Base-by-base conservation (phyloP, 139 green algal genomes). In the Chlorella sp. region DNA sequence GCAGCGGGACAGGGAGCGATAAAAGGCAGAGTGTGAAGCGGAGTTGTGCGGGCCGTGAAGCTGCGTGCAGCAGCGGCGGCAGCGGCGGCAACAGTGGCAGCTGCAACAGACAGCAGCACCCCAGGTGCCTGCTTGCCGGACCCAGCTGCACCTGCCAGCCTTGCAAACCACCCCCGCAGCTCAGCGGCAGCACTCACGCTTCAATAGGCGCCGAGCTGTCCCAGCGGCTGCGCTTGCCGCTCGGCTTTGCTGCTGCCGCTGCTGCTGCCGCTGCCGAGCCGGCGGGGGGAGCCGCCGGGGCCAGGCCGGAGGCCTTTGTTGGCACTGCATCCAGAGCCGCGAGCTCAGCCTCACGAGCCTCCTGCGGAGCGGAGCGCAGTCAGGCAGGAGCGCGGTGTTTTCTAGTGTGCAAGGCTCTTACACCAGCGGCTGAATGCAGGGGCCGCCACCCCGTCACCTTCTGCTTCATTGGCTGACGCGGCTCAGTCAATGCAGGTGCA, bases 171-270 rank as follows among this genome's bases (percentile, higher is more conserved):
- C n/a, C n/a, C n/a, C n/a, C n/a, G n/a, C n/a, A n/a, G n/a, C n/a
- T n/a, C n/a, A n/a, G n/a, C n/a, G 7, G 65, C 65, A 20, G 4
- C 20, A 72, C 85, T 70, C 70, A 90, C 87, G 63, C 51, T 32
- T 88, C 83, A 18, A 72, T 55, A 26, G 70, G 73, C n/a, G 44
- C 55, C 47, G 80, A 55, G 41, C 84, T 95, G 75, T 98, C 96
- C 96, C 96, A 99, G 38, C 96, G 92, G 70, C 96, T 98, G 25
- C 94, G 88, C 68, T 85, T 87, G 47, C 67, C 60, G 57, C 16
- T 91, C 82, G 88, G 96, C 96, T 60, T 60, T 60, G 30, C 91
- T 75, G 0, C 87, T 16, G 84, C 88, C 5, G 85, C 85, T 2
- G 38, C 74, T 18, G 70, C 75, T 63, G 89, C 89, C 21, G 90